Base-by-base conservation (phyloP, 805 yeast genomes). In the Spencermartinsiella europaea region DNA sequence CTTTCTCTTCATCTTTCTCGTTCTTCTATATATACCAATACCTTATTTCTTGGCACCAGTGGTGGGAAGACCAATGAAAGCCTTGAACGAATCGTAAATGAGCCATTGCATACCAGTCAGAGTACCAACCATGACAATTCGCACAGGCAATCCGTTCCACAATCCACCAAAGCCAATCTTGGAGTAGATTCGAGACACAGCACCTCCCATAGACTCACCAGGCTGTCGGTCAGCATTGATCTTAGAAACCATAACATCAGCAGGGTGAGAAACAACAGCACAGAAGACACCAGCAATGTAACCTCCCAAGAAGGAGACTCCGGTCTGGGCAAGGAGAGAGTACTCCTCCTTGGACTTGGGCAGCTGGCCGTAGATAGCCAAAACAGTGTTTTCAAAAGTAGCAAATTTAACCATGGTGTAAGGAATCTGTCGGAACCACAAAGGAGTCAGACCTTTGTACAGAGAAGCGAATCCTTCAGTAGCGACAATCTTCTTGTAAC, bases 321-420 rank as follows among this genome's bases (percentile, higher is more conserved):
- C 95, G 19, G 96, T 91, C 69, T 93, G 97, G 61, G 83, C 83
- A 37, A 81, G 55, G 37, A 81, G 67, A 10, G 86, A 71, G 73
- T 85, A 87, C 49, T 85, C 81, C 19, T 75, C 70, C 64, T 81
- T 87, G 42, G 84, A 79, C 59, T 77, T 79, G 39, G 96, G 89
- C 56, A 91, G 73, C 49, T 72, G 75, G 22, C 71, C 57, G 71
- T 93, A 91, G 61, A 91, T 90, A 42, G 70, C 66, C 60, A 83
- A 88, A 27, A 91, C 97, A 44, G 90, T 85, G 64, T 80, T 85
- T 72, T 91, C 99, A 70, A 93, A 91, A 21, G 95, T 77, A 5
- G 97, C 91, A 67, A 91, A 93, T 70, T 93, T 91, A 52, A 85
- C 95, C 96, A 91, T 90, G 21, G 98, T 91, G 73, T 91, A 91